Percentiles rank a stretch among this genome's conserved stretches.
These are phyloP conservation scores for Starmerella etchellsii DNA, from an alignment of 805 yeast genomes.

Conservation along the genomic window DNA sequence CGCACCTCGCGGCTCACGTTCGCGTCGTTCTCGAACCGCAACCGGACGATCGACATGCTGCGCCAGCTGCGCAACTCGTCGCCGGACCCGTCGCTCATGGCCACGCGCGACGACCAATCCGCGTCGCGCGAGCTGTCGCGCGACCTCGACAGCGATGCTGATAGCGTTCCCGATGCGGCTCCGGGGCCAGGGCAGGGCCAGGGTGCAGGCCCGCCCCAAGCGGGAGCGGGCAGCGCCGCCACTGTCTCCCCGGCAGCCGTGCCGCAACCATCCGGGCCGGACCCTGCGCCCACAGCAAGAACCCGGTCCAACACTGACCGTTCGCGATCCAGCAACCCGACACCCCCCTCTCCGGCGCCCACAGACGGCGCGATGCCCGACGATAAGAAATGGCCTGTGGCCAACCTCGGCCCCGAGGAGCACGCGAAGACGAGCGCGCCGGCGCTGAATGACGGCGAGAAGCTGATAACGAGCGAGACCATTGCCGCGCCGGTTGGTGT, in stretches of 20 bases:
- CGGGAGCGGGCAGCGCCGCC: background rate
- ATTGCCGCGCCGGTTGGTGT: slow-evolving; percentile 67
- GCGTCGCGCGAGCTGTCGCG: background rate
- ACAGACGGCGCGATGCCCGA: background rate
- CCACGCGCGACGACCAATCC: too few relatives aligned
- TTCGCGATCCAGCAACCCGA: background rate
- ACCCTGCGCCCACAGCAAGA: too few relatives aligned
- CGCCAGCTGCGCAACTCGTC: slow-evolving; percentile 22
- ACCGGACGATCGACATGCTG: slow-evolving; percentile 57
- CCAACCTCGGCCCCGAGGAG: slow-evolving; percentile 28
- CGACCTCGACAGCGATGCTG: background rate
- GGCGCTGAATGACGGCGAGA: slow-evolving; percentile 38
- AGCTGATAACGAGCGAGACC: slow-evolving; percentile 38
- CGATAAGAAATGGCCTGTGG: slow-evolving; percentile 21
- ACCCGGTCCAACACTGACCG: background rate
- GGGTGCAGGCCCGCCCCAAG: background rate
- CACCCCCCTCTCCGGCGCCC: background rate
- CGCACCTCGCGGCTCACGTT: slow-evolving; percentile 49
- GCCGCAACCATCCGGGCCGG: too few relatives aligned
- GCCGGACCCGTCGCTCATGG: slow-evolving; percentile 18
- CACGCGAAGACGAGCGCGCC: slow-evolving; percentile 47
- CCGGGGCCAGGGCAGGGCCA: background rate
- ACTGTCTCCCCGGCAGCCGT: background rate
- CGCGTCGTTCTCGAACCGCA: slow-evolving; percentile 79
- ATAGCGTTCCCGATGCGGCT: background rate